These are phyloP conservation scores for Aspergillus vadensis DNA, from an alignment of 2,329 filamentous ascomycete genomes.

Conservation along the genomic window DNA sequence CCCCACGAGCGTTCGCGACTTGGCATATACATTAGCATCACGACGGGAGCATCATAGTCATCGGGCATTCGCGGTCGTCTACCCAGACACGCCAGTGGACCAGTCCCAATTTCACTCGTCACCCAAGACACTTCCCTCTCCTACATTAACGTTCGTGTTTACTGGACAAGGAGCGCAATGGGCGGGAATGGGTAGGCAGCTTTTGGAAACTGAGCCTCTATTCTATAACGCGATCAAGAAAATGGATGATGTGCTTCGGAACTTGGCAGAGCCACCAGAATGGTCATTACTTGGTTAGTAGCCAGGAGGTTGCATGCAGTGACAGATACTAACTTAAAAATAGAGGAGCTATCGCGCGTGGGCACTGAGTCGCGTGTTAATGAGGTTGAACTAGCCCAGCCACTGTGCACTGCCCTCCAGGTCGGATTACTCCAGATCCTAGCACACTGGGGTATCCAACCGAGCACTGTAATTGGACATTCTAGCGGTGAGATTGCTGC, in stretches of 20 bases:
- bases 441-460: conserved; percentile 25
- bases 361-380: conserved; percentile 19
- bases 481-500: conserved; percentile 44
- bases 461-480: conserved; percentile 31
- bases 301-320: neutral
- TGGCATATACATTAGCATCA: conserved; percentile 15
- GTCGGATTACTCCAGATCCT: conserved; percentile 35
- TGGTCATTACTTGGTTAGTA: neutral
- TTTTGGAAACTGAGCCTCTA: conserved; percentile 7
- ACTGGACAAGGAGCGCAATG: conserved; percentile 45
- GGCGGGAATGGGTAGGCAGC: conserved; percentile 34
- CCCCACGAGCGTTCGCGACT: neutral
- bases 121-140: conserved; percentile 7
- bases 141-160: conserved; percentile 35
- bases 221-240: too few relatives aligned
- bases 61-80: neutral
- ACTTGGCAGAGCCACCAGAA: neutral
- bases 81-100: too few relatives aligned
- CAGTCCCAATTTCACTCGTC: neutral
- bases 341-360: conserved; percentile 1
- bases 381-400: conserved; percentile 31
- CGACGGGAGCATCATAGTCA: conserved; percentile 13
- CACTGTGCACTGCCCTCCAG: conserved; percentile 35
- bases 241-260: too few relatives aligned
- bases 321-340: conserved; percentile 9